A percentile compares a stretch with the other conserved stretches of the same genome.
These are phyloP conservation scores for Gillenia trifoliata DNA, from an alignment of 306 rosid genomes.

Conservation along the genomic window DNA sequence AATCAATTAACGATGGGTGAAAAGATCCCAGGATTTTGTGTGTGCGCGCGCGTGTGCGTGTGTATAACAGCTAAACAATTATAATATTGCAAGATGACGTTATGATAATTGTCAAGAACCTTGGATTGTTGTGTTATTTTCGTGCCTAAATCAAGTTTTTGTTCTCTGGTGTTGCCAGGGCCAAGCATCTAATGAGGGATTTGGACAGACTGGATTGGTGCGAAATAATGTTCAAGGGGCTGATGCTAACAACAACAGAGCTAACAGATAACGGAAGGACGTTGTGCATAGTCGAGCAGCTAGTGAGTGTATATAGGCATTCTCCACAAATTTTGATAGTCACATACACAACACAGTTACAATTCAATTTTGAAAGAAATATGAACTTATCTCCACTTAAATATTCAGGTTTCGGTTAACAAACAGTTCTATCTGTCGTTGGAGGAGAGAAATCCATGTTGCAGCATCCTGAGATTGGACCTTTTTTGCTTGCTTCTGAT, in stretches of 20 bases:
- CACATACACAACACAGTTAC: neutral
- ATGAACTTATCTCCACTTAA: constrained; percentile 8
- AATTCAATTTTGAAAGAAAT: neutral
- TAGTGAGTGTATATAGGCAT: constrained; percentile 34
- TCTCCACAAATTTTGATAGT: neutral
- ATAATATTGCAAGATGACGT: neutral
- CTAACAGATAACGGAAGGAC: constrained; percentile 36
- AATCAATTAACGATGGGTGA: neutral
- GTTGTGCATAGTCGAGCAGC: constrained; percentile 38
- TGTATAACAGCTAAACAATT: too few species aligned
- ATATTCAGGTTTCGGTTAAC: constrained; percentile 48
- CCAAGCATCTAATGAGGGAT: constrained; percentile 33
- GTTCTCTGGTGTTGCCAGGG: constrained; percentile 37
- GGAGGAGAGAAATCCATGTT: constrained; percentile 21
- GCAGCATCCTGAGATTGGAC: constrained; percentile 30
- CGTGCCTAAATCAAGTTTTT: constrained; percentile 2
- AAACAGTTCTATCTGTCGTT: constrained; percentile 8
- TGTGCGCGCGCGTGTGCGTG: neutral
- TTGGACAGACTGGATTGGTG: constrained; percentile 39
- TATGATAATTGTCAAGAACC: neutral
- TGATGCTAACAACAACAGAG: constrained; percentile 31
- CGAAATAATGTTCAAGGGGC: constrained; percentile 34
- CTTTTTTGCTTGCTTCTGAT: constrained; percentile 24
- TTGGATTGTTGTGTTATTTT: neutral
- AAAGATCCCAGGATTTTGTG: neutral